phyloP scores from a whole-genome alignment of 768 basidiomycete genomes.

The Sporobolomyces pararoseus region DNA sequence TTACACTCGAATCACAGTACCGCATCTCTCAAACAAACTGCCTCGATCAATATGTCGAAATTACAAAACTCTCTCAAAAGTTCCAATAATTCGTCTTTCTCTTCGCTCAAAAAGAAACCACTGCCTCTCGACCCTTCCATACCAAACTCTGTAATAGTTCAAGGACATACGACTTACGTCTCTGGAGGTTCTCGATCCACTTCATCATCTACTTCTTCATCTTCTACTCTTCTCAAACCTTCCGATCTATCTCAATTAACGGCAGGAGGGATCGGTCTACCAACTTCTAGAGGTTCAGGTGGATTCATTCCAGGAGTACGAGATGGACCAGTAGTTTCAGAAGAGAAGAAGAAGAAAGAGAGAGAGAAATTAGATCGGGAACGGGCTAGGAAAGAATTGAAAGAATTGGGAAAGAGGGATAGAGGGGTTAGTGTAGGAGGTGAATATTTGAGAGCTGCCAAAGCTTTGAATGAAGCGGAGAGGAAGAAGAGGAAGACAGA shows the following conservation, averaged over 20 bases:
- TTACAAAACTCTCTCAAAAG: conserved; percentile 7
- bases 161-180: conserved; percentile 23
- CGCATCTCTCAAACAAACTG: conserved; percentile 20
- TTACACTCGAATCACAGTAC: conserved; percentile 56
- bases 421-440: conserved; percentile 30
- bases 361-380: conserved; percentile 1
- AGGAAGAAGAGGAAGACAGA: conserved; percentile 8
- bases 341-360: conserved; percentile 18
- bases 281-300: neutral
- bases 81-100: neutral
- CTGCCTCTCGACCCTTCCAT: neutral
- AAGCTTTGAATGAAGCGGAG: neutral
- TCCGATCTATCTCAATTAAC: neutral
- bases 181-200: conserved; percentile 2
- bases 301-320: conserved; percentile 28
- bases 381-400: conserved; percentile 17
- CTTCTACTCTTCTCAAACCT: neutral
- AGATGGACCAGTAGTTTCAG: conserved; percentile 29
- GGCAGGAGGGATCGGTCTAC: neutral
- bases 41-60: conserved; percentile 3
- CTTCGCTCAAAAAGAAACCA: conserved; percentile 7
- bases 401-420: conserved; percentile 25
- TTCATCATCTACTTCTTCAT: neutral
- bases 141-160: conserved; percentile 2
- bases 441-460: conserved; percentile 16